Evolutionary conservation across 1,284 basidiomycete species (phyloP).

Genomic region (Termitomyces sp.): DNA sequence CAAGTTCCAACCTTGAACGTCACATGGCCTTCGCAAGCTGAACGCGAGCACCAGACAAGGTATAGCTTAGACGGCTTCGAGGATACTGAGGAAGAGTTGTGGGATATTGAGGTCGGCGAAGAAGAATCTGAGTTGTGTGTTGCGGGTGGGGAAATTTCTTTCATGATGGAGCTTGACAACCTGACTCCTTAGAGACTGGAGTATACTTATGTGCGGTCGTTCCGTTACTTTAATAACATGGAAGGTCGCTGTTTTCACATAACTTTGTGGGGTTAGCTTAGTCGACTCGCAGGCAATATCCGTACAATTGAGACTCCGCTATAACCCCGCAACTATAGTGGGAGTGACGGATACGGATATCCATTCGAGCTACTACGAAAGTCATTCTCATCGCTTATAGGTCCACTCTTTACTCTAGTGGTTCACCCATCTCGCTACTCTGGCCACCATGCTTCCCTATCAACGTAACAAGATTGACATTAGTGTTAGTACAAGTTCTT

Average conservation of each 20-base stretch:
- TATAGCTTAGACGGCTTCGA: conserved; percentile 10
- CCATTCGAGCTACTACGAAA: conserved; percentile 18
- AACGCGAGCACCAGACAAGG: conserved; percentile 13
- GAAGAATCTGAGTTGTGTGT: conserved; percentile 1
- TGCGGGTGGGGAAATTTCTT: conserved; percentile 5
- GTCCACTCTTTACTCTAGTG: conserved; percentile 19
- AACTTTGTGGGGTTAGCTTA: neutral
- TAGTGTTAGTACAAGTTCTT: conserved; percentile 49
- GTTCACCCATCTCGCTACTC: conserved; percentile 15
- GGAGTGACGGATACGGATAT: conserved; percentile 21
- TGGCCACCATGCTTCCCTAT: conserved; percentile 65
- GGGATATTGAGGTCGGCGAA: conserved; percentile 5
- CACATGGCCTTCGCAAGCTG: conserved; percentile 17
- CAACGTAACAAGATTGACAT: conserved; percentile 90
- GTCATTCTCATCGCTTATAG: conserved; percentile 18
- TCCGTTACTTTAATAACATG: conserved; percentile 8
- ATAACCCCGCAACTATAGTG: conserved; percentile 25
- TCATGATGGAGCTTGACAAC: conserved; percentile 14
- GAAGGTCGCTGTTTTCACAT: neutral
- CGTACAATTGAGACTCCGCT: conserved; percentile 24
- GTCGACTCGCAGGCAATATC: conserved; percentile 10
- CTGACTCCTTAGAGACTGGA: neutral
- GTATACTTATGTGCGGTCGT: neutral
- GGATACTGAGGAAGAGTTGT: conserved; percentile 15
- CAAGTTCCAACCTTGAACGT: conserved; percentile 13